A percentile compares a stretch with the other conserved stretches of the same genome.
Conservation (phyloP, 192 early-diverging fungal genomes). For the Entomortierella parvispora region DNA sequence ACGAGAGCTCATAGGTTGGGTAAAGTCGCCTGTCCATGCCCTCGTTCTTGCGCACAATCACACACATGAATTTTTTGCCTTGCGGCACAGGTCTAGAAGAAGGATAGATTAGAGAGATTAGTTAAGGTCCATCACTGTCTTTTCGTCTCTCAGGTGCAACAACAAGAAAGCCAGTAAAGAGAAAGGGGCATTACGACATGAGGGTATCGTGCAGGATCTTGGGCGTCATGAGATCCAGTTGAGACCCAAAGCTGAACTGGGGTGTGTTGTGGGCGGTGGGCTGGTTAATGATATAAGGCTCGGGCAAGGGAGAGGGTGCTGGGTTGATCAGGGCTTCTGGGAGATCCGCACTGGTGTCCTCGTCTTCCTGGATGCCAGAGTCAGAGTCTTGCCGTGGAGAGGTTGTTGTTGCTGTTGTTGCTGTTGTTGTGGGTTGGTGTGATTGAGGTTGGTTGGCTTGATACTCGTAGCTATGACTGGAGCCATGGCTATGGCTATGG, state of each 20-base stretch:
- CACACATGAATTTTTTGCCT: conserved; percentile 73
- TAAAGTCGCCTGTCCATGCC: conserved; percentile 69
- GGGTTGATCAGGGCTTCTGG: conserved; percentile 27
- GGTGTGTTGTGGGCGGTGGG: conserved; percentile 31
- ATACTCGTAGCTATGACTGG: neutral
- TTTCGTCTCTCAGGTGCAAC: too few species aligned
- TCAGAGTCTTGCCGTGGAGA: conserved; percentile 22
- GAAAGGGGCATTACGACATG: conserved; percentile 40
- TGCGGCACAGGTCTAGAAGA: conserved; percentile 71
- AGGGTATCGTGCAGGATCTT: conserved; percentile 38
- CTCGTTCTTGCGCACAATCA: conserved; percentile 69
- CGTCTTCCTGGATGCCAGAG: neutral
- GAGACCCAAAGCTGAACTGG: conserved; percentile 30
- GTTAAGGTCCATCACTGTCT: too few species aligned
- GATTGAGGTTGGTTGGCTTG: neutral
- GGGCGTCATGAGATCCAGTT: conserved; percentile 29
- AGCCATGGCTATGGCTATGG: too few species aligned
- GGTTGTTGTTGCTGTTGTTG: neutral
- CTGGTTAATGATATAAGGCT: conserved; percentile 37
- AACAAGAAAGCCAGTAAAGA: neutral
- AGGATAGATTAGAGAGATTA: too few species aligned
- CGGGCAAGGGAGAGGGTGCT: conserved; percentile 35
- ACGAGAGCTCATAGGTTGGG: conserved; percentile 75
- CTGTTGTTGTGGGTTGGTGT: neutral
- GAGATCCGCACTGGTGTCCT: neutral